phyloP scores from a whole-genome alignment of 73 alveolate species.

The Paramecium sonneborni region DNA sequence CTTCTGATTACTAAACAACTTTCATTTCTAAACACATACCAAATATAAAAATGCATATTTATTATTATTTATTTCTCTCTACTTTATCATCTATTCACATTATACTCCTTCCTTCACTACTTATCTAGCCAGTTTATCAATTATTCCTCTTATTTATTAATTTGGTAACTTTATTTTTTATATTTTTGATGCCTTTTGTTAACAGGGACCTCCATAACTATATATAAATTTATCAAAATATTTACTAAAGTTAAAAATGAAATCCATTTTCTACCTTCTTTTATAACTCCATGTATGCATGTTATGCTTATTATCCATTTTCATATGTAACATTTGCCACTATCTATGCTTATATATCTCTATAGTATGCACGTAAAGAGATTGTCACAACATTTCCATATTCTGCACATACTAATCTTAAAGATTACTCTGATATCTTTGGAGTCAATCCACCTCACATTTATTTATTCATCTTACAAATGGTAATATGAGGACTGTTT shows the following conservation, averaged over 20 bases:
- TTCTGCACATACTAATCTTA: not conserved
- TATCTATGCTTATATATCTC: not conserved
- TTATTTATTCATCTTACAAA: not conserved
- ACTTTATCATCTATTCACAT: not conserved
- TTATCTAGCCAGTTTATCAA: slow-evolving; percentile 4
- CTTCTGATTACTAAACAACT: not conserved
- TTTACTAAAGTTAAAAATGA: not conserved
- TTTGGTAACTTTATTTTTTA: slow-evolving; percentile 9
- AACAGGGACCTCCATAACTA: slow-evolving; percentile 5
- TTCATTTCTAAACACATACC: not conserved
- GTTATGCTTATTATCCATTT: not conserved
- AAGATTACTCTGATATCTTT: not conserved
- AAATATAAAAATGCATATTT: slow-evolving; percentile 28
- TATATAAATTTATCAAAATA: not conserved
- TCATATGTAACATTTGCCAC: slow-evolving; percentile 5
- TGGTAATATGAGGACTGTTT: not conserved
- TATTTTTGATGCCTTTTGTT: not conserved
- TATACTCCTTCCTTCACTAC: not conserved
- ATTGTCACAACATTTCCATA: slow-evolving; percentile 14
- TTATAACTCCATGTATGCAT: not conserved
- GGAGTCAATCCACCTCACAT: slow-evolving; percentile 46
- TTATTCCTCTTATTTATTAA: not conserved
- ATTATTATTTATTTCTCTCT: slow-evolving; percentile 21
- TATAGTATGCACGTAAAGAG: not conserved
- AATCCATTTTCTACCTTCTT: slow-evolving; percentile 43